Base-by-base conservation (phyloP, 345 rosid genomes). In the Hibiscus trionum region DNA sequence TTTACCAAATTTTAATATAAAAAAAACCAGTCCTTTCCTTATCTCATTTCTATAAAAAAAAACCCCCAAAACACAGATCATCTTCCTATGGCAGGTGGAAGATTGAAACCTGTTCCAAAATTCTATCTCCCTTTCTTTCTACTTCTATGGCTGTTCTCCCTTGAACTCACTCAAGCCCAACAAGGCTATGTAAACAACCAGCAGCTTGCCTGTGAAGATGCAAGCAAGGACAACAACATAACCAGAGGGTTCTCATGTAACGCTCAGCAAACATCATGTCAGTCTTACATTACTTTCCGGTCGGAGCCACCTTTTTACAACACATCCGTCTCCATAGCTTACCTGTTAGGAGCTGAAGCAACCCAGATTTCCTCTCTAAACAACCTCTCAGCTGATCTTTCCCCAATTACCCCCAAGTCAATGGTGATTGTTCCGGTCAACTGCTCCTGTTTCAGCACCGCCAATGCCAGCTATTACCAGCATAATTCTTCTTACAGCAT, bases 231-330 rank as follows among this genome's bases (percentile, higher is more conserved):
- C 80, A 15, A 85, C 75, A 76, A 73, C 76, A 55, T 69, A 65
- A 90, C 96, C 56, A 49, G 60, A 62, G 93, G 96, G 8, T 85
- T 19, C 74, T 7, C 31, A 8, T 90, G 94, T 82, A 91, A 82
- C 72, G 88, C 84, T 52, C 73, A 71, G 8, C 50, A 8, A 31
- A 1, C 61, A 26, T 75, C 91, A 3, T 94, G 98, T 76, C 86
- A 72, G 26, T 84, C 95, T 19, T 91, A 86, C 76, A 81, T 94
- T 61, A 91, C 95, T 78, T 94, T 90, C 88, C 80, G 95, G 15
- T 29, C 39, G 16, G 73, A 69, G 12, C 78, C 83, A 31, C 71
- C 84, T 50, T 70, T 73, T 58, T 88, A 90, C 83, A 31, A 17
- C 69, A 56, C 90, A 16, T 77, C 93, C 0, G 75, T 60, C 70